Evolutionary conservation across 768 basidiomycete genomes (phyloP), one percentile per base, ranked within the genome.

Genomic region (Boletus fagicola): DNA sequence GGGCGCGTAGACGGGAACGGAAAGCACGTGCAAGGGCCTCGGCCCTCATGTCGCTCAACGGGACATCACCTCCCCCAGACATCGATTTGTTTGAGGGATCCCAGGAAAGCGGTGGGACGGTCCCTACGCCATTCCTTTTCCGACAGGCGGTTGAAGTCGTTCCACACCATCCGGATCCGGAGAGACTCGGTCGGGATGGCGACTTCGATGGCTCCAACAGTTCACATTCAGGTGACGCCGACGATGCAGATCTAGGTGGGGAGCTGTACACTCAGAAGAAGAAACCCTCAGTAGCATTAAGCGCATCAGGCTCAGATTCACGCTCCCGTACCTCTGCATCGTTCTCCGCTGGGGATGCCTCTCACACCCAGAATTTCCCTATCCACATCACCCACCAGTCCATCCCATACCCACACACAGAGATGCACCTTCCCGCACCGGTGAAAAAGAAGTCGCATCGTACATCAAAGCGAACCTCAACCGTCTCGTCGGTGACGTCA

Each of bases 161-260:
- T n/a, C 38, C 52, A 15, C 24, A 39, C 36, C 49, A 35, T 43
- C 49, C n/a, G 2, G 53, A 67, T 65, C 10, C 59, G 52, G 26
- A 49, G 59, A 48, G 58, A 58, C 39, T 52, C 47, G 11, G 49
- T 24, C 26, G 3, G 10, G 55, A 51, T 0, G 49, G n/a, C 8
- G 54, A 52, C 18, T 7, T 50, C 0, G 55, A 56, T 31, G 61
- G 47, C 4, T 52, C 60, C 49, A 61, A 60, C 16, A n/a, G 7
- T 20, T 44, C 54, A 2, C 51, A 55, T n/a, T 65, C 63, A 11
- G 73, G 74, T 10, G 73, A 73, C 20, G 76, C 74, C 0, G 77
- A 78, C 24, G 84, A 83, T 26, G 84, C 83, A 0, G 87, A 89
- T 69, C 74, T 88, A 20, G 87, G 81, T 42, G 87, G 81, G 1